Percentiles rank a stretch among this genome's conserved stretches.
phyloP scores from a whole-genome alignment of 768 basidiomycete species.

The Suillus tomentosus region DNA sequence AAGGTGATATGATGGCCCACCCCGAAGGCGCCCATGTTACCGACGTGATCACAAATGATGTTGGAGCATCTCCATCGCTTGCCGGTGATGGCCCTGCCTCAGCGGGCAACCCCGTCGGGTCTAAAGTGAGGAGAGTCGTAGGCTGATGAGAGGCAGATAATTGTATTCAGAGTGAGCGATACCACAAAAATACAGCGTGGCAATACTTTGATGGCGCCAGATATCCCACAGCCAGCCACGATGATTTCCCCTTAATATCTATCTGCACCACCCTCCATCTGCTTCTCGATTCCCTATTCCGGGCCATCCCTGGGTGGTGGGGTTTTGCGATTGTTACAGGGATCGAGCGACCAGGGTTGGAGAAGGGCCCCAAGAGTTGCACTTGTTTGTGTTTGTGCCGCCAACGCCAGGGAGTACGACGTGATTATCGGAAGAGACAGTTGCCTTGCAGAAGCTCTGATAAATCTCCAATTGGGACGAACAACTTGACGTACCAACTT shows the following conservation, averaged over 20 bases:
- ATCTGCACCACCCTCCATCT: conserved; percentile 94
- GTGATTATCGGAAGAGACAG: conserved; percentile 84
- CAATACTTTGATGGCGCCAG: conserved; percentile 73
- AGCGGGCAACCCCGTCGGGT: conserved; percentile 16
- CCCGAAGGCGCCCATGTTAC: conserved; percentile 94
- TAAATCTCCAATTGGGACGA: background rate
- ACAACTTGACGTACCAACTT: conserved; percentile 62
- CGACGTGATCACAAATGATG: conserved; percentile 70
- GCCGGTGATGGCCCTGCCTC: conserved; percentile 27
- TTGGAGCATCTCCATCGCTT: conserved; percentile 37
- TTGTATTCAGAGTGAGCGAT: conserved; percentile 43
- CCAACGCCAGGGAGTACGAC: conserved; percentile 64
- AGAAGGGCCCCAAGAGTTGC: conserved; percentile 50
- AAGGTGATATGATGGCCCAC: conserved; percentile 92
- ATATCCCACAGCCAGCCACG: conserved; percentile 72
- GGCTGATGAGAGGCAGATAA: conserved; percentile 68
- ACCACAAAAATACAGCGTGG: conserved; percentile 6
- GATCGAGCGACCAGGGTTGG: conserved; percentile 66
- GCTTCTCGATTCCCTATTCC: conserved; percentile 72
- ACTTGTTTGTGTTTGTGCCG: conserved; percentile 71
- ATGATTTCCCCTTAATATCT: conserved; percentile 92
- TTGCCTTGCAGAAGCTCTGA: conserved; percentile 54
- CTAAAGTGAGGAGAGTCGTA: conserved; percentile 57
- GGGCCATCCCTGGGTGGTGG: conserved; percentile 34
- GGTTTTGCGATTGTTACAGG: conserved; percentile 51